Evolutionary conservation across 306 rosid species (phyloP).

Genomic region (Dicorynia guianensis): DNA sequence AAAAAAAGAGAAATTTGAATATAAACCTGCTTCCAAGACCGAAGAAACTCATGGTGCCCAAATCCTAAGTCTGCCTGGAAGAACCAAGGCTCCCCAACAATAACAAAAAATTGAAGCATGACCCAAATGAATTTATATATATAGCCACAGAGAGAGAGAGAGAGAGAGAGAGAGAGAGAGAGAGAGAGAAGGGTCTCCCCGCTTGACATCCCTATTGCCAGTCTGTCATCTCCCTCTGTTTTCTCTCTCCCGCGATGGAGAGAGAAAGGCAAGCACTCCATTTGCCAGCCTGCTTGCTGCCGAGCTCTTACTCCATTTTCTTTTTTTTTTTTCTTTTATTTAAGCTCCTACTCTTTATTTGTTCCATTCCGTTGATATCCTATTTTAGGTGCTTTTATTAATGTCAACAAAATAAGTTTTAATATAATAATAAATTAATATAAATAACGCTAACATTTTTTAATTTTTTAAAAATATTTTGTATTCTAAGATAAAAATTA

Average conservation of each 20-base stretch:
- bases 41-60: conserved; percentile 56
- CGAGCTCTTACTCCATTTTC: conserved; percentile 28
- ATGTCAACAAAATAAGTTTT: no score
- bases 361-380: no score
- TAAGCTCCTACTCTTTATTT: no score
- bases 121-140: background rate
- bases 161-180: conserved; percentile 17
- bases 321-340: conserved; percentile 9
- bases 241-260: conserved; percentile 28
- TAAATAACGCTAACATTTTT: no score
- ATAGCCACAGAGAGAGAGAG: background rate
- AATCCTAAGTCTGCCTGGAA: conserved; percentile 42
- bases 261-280: conserved; percentile 44
- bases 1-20: background rate
- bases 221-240: conserved; percentile 54
- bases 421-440: no score
- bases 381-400: no score
- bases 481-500: no score
- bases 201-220: conserved; percentile 56
- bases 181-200: conserved; percentile 8
- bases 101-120: conserved; percentile 31
- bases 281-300: conserved; percentile 59
- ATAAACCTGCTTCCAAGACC: conserved; percentile 58
- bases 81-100: conserved; percentile 52
- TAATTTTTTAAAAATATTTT: no score